These are phyloP conservation scores for Quercus suber DNA, from an alignment of 306 rosid genomes.

Conservation along the genomic window DNA sequence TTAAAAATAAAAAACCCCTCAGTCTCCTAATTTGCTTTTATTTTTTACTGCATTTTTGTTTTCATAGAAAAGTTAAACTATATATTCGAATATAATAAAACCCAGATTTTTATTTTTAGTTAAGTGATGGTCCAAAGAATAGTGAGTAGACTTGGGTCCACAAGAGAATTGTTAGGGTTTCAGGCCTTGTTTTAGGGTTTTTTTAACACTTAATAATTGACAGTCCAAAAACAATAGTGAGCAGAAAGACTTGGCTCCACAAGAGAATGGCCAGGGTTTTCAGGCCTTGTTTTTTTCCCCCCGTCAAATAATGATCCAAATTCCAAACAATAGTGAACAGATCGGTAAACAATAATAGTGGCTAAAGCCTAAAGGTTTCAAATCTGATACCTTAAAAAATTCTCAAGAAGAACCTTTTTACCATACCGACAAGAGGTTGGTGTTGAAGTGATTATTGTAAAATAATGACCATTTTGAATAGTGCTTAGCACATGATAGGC, in stretches of 20 bases:
- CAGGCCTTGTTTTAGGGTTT: no score
- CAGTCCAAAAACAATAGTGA: no score
- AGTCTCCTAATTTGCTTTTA: background rate
- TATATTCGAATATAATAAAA: background rate
- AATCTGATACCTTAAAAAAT: conserved; percentile 10
- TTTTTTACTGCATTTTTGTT: background rate
- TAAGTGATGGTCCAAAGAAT: background rate
- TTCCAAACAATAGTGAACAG: background rate
- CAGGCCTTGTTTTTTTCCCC: background rate
- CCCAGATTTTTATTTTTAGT: background rate
- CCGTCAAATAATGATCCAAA: background rate
- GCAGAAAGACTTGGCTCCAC: no score
- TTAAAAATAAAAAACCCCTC: background rate
- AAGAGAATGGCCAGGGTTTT: no score
- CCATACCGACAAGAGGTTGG: background rate
- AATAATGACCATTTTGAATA: background rate
- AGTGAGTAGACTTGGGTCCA: background rate
- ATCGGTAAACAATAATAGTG: background rate
- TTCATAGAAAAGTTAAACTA: background rate
- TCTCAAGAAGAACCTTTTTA: background rate
- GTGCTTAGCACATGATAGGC: conserved; percentile 17
- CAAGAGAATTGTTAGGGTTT: background rate
- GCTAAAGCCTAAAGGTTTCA: background rate
- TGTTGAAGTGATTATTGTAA: background rate
- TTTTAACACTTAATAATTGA: no score